phyloP scores from a whole-genome alignment of 768 basidiomycete genomes.

The Podaxis sp. region DNA sequence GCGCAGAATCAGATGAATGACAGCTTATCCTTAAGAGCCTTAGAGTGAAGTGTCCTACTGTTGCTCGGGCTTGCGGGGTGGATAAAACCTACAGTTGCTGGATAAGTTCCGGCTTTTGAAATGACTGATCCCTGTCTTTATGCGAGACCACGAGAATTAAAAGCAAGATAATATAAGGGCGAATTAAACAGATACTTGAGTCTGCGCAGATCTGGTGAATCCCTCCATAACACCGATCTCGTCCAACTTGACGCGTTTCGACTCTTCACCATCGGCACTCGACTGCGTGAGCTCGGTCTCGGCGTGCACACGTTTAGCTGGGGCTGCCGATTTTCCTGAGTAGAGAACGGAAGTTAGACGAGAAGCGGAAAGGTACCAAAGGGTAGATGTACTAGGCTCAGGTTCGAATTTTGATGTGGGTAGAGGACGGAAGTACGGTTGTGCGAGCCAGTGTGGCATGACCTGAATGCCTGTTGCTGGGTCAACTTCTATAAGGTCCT shows the following conservation, averaged over 20 bases:
- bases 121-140: too few species aligned
- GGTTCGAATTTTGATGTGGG: slow-evolving; percentile 9
- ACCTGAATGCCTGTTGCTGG: slow-evolving; percentile 35
- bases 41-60: too few species aligned
- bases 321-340: not conserved
- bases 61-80: too few species aligned
- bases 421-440: slow-evolving; percentile 62
- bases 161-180: not conserved
- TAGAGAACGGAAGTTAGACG: not conserved
- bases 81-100: too few species aligned
- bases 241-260: slow-evolving; percentile 1
- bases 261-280: not conserved
- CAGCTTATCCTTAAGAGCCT: too few species aligned
- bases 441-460: slow-evolving; percentile 51
- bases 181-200: not conserved
- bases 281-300: not conserved
- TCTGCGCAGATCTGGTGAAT: not conserved
- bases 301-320: not conserved
- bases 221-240: not conserved
- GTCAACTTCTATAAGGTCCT: slow-evolving; percentile 31
- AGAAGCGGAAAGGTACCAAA: not conserved
- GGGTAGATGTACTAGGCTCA: not conserved
- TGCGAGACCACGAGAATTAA: too few species aligned
- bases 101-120: too few species aligned
- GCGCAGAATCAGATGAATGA: too few species aligned